Evolutionary conservation across 106 monocot species (phyloP), one percentile per base, ranked within the genome.

Genomic region (Agapanthus africanus): DNA sequence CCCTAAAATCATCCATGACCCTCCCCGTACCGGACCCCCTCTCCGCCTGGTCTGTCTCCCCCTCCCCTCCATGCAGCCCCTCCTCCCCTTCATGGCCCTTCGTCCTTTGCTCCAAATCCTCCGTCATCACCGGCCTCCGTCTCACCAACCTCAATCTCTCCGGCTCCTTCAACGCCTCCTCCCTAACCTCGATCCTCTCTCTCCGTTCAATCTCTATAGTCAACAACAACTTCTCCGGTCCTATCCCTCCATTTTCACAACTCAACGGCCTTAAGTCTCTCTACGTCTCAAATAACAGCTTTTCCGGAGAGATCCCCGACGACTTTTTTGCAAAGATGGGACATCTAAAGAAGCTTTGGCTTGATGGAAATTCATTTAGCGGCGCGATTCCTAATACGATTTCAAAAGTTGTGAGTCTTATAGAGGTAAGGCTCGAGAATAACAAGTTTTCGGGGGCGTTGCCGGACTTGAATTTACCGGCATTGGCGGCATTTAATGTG

Each of bases 381-480:
- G 85, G 90, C 4, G 2, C 10, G 7, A 73, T 90, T 18, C 90
- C 90, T 6, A 11, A 38, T 2, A 80, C 85, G 31, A 27, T 90
- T 3, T 39, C 69, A 23, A 65, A 67, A 30, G 66, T 69, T 15
- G 27, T 61, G 21, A 26, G 14, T 3, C 73, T 90, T 26, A 54
- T 73, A 10, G 85, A 90, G 76, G 73, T 90, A 21, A 82, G 72
- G 36, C 68, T 90, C 26, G 85, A 90, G 25, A 33, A 74, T 70
- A 90, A 90, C 65, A 37, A 33, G 11, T 81, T 90, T 70, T 36
- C 72, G 9, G 90, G 90, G 3, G 14, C 14, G 4, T 65, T 90
- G 28, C 90, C 90, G 0, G 59, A 73, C 9, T 1, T 71, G 28
- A 14, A 28, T 15, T 62, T 70, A 5, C 19, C 57, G 2, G 38